A percentile compares a stretch with the other conserved stretches of the same genome.
phyloP scores from a whole-genome alignment of 371 early-diverging fungal genomes.

The Mucor piriformis region DNA sequence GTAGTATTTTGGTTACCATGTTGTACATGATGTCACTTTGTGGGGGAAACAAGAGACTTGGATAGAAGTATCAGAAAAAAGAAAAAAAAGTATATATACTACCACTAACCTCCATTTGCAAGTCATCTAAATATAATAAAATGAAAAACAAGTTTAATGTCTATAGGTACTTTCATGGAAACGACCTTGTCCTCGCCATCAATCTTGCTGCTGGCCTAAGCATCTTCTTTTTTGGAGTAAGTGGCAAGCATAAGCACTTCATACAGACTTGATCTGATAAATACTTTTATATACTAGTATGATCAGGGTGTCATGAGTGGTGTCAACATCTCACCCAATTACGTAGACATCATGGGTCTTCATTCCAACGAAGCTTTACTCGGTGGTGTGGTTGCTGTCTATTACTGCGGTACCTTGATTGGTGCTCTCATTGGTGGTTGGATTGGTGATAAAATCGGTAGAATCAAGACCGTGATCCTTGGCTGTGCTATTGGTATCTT shows the following conservation, averaged over 20 bases:
- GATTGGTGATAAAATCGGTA: conserved; percentile 45
- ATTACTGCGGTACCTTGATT: conserved; percentile 42
- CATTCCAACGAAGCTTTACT: conserved; percentile 38
- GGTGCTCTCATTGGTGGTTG: conserved; percentile 49
- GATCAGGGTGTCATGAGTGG: conserved; percentile 55
- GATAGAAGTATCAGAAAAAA: no score
- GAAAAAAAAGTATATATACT: no score
- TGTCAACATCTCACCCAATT: conserved; percentile 47
- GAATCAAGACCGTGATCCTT: conserved; percentile 41
- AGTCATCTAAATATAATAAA: no score
- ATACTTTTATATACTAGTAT: no score
- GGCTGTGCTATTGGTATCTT: conserved; percentile 38
- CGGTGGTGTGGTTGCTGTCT: conserved; percentile 50
- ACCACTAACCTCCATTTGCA: no score
- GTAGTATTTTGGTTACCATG: no score
- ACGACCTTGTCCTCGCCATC: conserved; percentile 33
- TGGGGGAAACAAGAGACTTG: no score
- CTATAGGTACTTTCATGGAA: conserved; percentile 18
- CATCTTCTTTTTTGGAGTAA: conserved; percentile 54
- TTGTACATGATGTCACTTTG: no score
- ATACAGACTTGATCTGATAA: no score
- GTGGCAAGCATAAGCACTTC: no score
- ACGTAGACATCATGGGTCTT: conserved; percentile 42
- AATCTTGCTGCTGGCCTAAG: conserved; percentile 48
- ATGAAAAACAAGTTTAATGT: conserved; percentile 6